These are phyloP conservation scores for Coniosporium tulheliwenetii DNA, from an alignment of 2,329 filamentous ascomycete genomes.

Conservation along the genomic window DNA sequence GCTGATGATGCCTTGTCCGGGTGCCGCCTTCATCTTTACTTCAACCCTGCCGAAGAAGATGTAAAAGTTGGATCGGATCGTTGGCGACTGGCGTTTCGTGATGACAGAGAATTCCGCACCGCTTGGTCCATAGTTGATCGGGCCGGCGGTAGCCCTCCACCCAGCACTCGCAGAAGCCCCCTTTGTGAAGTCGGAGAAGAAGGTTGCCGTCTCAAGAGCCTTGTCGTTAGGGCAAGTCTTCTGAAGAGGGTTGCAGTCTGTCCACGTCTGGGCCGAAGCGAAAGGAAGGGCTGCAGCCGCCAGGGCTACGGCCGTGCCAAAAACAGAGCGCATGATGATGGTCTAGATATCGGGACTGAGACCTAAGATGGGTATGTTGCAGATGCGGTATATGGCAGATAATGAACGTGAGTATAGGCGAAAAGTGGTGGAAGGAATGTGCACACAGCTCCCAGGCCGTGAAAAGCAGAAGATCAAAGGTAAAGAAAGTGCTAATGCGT, in stretches of 20 bases:
- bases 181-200: slow-evolving; percentile 1
- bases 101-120: slow-evolving; percentile 51
- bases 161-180: not conserved
- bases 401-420: too few species aligned
- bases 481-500: too few species aligned
- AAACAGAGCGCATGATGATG: too few species aligned
- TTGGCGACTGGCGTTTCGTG: slow-evolving; percentile 66
- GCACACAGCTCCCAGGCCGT: too few species aligned
- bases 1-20: slow-evolving; percentile 83
- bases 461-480: too few species aligned
- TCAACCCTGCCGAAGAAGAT: slow-evolving; percentile 98
- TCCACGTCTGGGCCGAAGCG: not conserved
- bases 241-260: not conserved
- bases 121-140: not conserved
- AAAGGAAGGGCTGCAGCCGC: not conserved
- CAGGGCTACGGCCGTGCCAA: too few species aligned
- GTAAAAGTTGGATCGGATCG: slow-evolving; percentile 83
- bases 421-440: too few species aligned
- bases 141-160: slow-evolving; percentile 1
- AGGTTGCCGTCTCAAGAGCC: slow-evolving; percentile 47
- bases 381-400: too few species aligned
- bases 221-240: slow-evolving; percentile 49
- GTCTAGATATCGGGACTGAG: too few species aligned
- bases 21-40: slow-evolving; percentile 68
- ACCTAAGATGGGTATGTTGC: too few species aligned